Evolutionary conservation across 768 basidiomycete genomes (phyloP), one percentile per base, ranked within the genome.

Genomic region (Xerocomellus intermedius): DNA sequence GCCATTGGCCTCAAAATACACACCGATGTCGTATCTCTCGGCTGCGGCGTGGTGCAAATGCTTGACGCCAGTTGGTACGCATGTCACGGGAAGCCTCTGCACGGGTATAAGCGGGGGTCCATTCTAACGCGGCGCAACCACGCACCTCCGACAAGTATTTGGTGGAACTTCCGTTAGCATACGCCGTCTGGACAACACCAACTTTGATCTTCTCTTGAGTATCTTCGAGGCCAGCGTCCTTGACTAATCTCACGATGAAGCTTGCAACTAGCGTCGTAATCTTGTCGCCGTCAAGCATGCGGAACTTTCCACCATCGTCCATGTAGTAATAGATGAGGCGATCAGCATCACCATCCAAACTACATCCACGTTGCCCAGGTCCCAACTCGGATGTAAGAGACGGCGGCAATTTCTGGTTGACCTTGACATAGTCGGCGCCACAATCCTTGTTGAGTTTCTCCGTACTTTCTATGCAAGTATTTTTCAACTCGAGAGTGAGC

Each of bases 1-100:
- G 3, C 97, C 97, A 69, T 99, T 99, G 33, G 97, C 97, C 72
- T 99, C 97, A 65, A 99, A 99, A 74, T 99, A 99, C 42, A 99
- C 92, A n/a, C 97, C 97, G 52, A 99, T 81, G 67, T 93, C 83
- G 72, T 87, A 98, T 64, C 86, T 83, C 64, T 87, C 83, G 64
- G 95, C 92, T 12, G 97, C 97, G 16, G 95, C 97, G 67, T 98
- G 95, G 69, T 99, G 97, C 45, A 98, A 83, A 69, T 98, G 91
- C 73, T 99, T 99, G 56, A 99, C 97, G 26, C 97, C 97, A 16
- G 97, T 99, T 2, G 93, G 79, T 8, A 96, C 94, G 68, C 97
- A 99, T 65, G 86, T 87, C 22, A 98, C 94, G 37, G 97, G 95
- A 33, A 98, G 81, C 48, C 91, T 86, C 94, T 97, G 64, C 35